A percentile compares a stretch with the other conserved stretches of the same genome.
phyloP scores from a whole-genome alignment of 2,329 filamentous ascomycete genomes.

The Colletotrichum sp. region DNA sequence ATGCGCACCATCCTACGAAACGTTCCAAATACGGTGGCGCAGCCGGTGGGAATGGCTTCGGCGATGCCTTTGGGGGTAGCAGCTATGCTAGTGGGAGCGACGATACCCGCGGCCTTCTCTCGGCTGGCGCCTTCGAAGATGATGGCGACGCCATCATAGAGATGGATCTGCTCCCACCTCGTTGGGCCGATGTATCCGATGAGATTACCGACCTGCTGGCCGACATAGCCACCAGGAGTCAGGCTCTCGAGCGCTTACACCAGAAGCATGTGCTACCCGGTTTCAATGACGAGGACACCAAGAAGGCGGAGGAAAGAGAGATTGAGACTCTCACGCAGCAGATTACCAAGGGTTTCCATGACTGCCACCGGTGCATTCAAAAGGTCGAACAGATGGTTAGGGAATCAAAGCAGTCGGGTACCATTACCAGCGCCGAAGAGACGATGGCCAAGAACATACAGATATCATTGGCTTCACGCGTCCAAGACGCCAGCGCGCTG shows the following conservation, averaged over 20 bases:
- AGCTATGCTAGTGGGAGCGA: conserved; percentile 47
- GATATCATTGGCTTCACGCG: conserved; percentile 83
- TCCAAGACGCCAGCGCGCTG: conserved; percentile 88
- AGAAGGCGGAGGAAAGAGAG: conserved; percentile 83
- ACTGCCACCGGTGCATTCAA: conserved; percentile 88
- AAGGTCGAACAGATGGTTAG: conserved; percentile 85
- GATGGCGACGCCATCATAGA: conserved; percentile 96
- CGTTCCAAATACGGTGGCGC: conserved; percentile 70
- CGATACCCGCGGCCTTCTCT: conserved; percentile 79
- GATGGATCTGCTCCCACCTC: conserved; percentile 94
- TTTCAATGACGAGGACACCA: conserved; percentile 93
- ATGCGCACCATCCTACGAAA: conserved; percentile 91
- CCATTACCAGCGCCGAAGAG: conserved; percentile 82
- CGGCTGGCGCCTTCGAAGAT: conserved; percentile 76
- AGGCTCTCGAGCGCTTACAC: conserved; percentile 87
- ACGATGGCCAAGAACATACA: conserved; percentile 97
- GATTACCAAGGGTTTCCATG: conserved; percentile 87
- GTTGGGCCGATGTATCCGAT: conserved; percentile 95
- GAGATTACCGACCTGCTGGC: conserved; percentile 85
- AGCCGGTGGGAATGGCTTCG: conserved; percentile 62
- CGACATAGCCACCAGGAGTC: conserved; percentile 81
- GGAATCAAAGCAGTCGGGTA: conserved; percentile 75
- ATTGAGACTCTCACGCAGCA: conserved; percentile 91
- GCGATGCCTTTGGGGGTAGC: conserved; percentile 55
- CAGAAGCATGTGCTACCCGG: conserved; percentile 96